A percentile compares a stretch with the other conserved stretches of the same genome.
These are phyloP conservation scores for Ganoderma leucocontextum DNA, from an alignment of 1,284 basidiomycete species.

Conservation along the genomic window DNA sequence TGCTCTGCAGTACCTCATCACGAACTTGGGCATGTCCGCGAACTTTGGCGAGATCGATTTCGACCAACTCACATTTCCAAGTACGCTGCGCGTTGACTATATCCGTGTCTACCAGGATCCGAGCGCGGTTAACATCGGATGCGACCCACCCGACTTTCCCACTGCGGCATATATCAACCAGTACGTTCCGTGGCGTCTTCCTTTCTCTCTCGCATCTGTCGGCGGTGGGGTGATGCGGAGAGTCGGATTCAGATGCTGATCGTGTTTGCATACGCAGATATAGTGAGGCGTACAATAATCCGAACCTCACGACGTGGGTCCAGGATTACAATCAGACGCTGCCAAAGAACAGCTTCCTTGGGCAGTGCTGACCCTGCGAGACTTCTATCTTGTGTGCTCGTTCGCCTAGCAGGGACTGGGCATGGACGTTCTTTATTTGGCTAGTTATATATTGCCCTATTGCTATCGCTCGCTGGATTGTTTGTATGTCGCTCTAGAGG, in stretches of 20 bases:
- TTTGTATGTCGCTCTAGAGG: not conserved
- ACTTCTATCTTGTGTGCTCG: not conserved
- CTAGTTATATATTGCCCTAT: not conserved
- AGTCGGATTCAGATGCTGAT: not conserved
- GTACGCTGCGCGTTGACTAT: conserved; percentile 81
- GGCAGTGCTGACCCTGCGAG: conserved; percentile 5
- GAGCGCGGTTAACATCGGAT: conserved; percentile 78
- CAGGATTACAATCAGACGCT: conserved; percentile 44
- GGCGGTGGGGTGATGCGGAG: not conserved
- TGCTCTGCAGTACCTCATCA: conserved; percentile 68
- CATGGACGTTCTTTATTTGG: not conserved
- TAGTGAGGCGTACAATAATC: conserved; percentile 47
- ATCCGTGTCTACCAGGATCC: conserved; percentile 84
- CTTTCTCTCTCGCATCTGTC: not conserved
- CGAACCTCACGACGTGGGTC: conserved; percentile 48
- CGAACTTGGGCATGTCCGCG: conserved; percentile 82
- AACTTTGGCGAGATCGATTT: conserved; percentile 80
- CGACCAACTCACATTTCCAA: conserved; percentile 71
- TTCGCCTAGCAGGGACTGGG: not conserved
- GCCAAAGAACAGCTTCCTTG: conserved; percentile 42
- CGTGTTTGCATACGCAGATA: conserved; percentile 33
- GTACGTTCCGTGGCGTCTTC: conserved; percentile 46
- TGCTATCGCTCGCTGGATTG: not conserved
- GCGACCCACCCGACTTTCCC: conserved; percentile 82
- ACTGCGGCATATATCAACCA: conserved; percentile 80